Conservation (phyloP, 257 asterid species). For the Solanum tarapatanum region DNA sequence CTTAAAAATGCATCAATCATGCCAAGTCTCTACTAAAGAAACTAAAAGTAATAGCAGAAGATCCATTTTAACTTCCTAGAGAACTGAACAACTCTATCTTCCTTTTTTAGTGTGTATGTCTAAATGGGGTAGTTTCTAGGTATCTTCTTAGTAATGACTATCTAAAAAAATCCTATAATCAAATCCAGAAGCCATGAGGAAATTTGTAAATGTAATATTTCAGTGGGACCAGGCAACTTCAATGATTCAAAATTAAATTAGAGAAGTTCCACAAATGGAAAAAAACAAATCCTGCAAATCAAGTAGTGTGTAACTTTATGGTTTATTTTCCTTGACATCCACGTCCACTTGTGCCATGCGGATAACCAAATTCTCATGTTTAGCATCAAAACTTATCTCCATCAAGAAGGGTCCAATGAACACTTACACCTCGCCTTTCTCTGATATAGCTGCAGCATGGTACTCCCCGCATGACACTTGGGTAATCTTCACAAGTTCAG, state of each 20-base stretch:
- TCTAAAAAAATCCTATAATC: not conserved
- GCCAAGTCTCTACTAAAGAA: not conserved
- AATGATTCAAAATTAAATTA: not conserved
- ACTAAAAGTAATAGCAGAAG: not conserved
- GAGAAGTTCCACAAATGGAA: not conserved
- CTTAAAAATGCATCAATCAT: not conserved
- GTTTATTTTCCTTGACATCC: conserved; percentile 1
- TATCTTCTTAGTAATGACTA: not conserved
- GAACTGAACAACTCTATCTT: not conserved
- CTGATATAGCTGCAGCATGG: conserved; percentile 88
- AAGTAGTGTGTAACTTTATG: not conserved
- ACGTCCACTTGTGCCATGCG: conserved; percentile 18
- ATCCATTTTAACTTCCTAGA: not conserved
- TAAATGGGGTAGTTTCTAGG: not conserved
- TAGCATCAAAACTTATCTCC: conserved; percentile 20
- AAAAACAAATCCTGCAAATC: not conserved
- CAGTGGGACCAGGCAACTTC: not conserved
- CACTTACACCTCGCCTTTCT: conserved; percentile 97
- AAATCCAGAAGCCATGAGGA: not conserved
- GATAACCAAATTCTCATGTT: conserved; percentile 28
- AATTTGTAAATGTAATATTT: not conserved
- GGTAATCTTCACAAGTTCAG: conserved; percentile 85
- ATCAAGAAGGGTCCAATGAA: conserved; percentile 33
- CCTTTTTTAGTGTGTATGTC: not conserved
- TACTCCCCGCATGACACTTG: conserved; percentile 95